Conservation (phyloP, 352 stramenopile genomes). For the Aphanomyces invadans region DNA sequence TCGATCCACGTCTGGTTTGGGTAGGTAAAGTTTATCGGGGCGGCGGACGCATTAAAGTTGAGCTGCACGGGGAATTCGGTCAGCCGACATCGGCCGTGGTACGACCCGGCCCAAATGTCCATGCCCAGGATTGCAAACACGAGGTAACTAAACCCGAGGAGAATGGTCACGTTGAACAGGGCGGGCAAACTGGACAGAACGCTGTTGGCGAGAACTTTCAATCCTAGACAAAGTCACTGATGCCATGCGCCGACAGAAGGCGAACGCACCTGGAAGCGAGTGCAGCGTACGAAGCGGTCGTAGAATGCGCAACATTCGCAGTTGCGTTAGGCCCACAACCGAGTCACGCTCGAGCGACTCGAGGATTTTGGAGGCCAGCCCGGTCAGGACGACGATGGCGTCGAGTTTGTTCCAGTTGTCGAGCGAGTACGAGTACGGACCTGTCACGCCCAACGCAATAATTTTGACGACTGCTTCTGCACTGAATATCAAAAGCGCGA, state of each 20-base stretch:
- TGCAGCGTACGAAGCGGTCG: constrained; percentile 77
- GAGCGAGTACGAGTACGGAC: constrained; percentile 55
- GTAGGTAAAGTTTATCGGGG: not conserved
- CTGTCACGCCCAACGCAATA: constrained; percentile 61
- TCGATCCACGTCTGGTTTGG: constrained; percentile 43
- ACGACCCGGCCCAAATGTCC: constrained; percentile 79
- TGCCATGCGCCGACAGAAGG: not conserved
- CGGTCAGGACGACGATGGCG: constrained; percentile 86
- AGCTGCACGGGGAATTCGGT: constrained; percentile 65
- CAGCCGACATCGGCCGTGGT: constrained; percentile 74
- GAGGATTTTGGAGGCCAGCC: constrained; percentile 34
- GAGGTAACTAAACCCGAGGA: constrained; percentile 85
- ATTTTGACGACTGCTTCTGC: constrained; percentile 86
- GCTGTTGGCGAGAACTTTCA: constrained; percentile 28
- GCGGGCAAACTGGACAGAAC: constrained; percentile 74
- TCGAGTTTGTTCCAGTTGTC: constrained; percentile 91
- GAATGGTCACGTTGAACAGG: constrained; percentile 82
- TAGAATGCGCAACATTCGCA: constrained; percentile 84
- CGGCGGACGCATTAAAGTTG: constrained; percentile 26
- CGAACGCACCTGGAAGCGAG: constrained; percentile 11
- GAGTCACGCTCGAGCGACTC: constrained; percentile 33
- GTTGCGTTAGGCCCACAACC: constrained; percentile 27
- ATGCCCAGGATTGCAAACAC: constrained; percentile 88
- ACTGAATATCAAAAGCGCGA: constrained; percentile 43
- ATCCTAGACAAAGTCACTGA: not conserved